Evolutionary conservation across 495 filamentous ascomycete genomes (phyloP).

Genomic region (Penicillium coffeae): DNA sequence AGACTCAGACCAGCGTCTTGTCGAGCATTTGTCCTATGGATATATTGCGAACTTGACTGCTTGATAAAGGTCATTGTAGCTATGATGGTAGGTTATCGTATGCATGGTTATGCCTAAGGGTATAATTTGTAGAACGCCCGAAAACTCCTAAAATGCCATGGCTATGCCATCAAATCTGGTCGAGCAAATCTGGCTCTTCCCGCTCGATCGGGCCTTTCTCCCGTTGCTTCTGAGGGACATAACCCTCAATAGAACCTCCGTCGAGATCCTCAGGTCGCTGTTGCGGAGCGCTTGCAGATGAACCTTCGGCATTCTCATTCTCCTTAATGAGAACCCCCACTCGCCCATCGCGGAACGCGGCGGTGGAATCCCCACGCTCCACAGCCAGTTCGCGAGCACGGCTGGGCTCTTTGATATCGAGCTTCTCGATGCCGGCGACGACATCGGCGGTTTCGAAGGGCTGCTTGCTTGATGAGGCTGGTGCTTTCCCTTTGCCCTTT

Average conservation of each 20-base stretch:
- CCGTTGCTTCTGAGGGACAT: conserved; percentile 28
- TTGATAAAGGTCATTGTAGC: conserved; percentile 15
- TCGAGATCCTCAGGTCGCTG: conserved; percentile 33
- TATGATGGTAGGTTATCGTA: conserved; percentile 9
- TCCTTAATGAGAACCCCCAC: conserved; percentile 41
- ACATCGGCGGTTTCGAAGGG: too few species aligned
- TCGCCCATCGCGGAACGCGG: conserved; percentile 26
- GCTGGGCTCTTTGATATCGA: conserved; percentile 27
- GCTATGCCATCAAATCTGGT: conserved; percentile 25
- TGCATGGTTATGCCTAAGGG: conserved; percentile 18
- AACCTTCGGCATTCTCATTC: conserved; percentile 21
- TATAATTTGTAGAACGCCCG: conserved; percentile 18
- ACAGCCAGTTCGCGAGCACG: conserved; percentile 39
- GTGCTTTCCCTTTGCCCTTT: neutral
- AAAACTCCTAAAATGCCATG: conserved; percentile 9
- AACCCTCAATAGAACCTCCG: conserved; percentile 47
- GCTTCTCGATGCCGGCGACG: conserved; percentile 27
- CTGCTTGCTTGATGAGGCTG: too few species aligned
- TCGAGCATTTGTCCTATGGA: conserved; percentile 3
- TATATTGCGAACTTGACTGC: conserved; percentile 7
- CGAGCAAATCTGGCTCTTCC: conserved; percentile 33
- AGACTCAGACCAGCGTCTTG: conserved; percentile 12
- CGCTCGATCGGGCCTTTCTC: conserved; percentile 8
- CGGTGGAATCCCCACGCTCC: conserved; percentile 43
- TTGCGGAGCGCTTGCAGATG: conserved; percentile 22